phyloP scores from a whole-genome alignment of 495 filamentous ascomycete genomes.

The Annulohypoxylon stygium region DNA sequence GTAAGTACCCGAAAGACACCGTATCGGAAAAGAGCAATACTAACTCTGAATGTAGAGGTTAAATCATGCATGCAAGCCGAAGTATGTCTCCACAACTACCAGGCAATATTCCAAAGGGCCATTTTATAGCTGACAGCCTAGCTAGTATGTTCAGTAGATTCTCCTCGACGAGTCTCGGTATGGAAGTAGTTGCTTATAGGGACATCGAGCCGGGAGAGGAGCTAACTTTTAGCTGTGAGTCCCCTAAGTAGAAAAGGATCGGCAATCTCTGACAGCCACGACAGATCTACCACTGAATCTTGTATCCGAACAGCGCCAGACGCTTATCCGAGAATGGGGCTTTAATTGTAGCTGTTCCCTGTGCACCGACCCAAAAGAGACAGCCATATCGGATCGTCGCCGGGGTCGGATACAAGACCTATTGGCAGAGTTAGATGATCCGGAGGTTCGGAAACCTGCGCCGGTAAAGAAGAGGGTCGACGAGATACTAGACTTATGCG shows the following conservation, averaged over 20 bases:
- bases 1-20: constrained; percentile 36
- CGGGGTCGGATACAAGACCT: constrained; percentile 44
- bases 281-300: constrained; percentile 51
- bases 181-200: constrained; percentile 50
- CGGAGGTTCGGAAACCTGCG: constrained; percentile 35
- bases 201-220: constrained; percentile 54
- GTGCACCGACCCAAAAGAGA: constrained; percentile 40
- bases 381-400: constrained; percentile 47
- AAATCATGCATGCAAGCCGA: constrained; percentile 56
- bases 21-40: background rate
- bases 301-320: constrained; percentile 45
- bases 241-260: background rate
- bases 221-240: constrained; percentile 55
- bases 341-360: constrained; percentile 55
- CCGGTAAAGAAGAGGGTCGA: constrained; percentile 43
- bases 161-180: constrained; percentile 47
- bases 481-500: constrained; percentile 44
- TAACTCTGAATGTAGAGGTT: constrained; percentile 44
- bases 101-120: background rate
- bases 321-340: constrained; percentile 52
- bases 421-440: constrained; percentile 40
- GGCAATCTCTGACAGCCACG: background rate
- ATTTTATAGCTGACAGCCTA: background rate
- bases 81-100: constrained; percentile 36
- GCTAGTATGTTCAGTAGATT: constrained; percentile 51